Evolutionary conservation across 2,329 filamentous ascomycete genomes (phyloP), one percentile per base, ranked within the genome.

Genomic region (Penicillium sp.): DNA sequence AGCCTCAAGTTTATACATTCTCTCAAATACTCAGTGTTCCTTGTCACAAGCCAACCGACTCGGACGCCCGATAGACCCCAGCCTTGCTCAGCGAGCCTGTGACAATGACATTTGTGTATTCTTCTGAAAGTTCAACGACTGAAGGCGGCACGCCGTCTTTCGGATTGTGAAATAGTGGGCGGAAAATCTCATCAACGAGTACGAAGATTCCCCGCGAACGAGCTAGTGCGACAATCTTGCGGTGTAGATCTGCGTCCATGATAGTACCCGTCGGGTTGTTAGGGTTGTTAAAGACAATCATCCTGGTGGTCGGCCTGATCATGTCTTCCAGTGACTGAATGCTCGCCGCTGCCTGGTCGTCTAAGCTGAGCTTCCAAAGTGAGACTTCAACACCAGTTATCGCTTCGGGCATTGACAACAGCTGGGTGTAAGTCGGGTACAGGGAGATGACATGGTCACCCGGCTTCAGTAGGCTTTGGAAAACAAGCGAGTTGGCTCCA

Each of bases 51-150:
- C 43, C 43, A 47, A 25, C 43, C 43, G 7, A 43, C 20, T 3
- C 43, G 36, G 1, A 32, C 25, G 8, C 43, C 43, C 2, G 43
- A 33, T 7, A 47, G 20, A 10, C 43, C 43, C 43, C 40, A 47
- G 36, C 31, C 32, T 47, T 47, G 30, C 43, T 47, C 36, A 47
- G 20, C 8, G 43, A 47, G 32, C 43, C 33, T 4, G 43, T 47
- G 19, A 47, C 29, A 13, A 46, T 23, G 11, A 43, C 31, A 0
- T 31, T 34, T 7, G 39, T 11, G n/a, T 25, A 27, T 2, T 33
- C 2, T 3, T 31, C 25, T 1, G 25, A 27, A 7, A 43, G 19
- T 14, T 43, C 39, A 8, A 43, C 13, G 19, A 47, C 43, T 1
- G 43, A 47, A 3, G 30, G 39, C 10, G 39, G 36, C 17, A 27